Evolutionary conservation across 768 basidiomycete species (phyloP).

Genomic region (Panellus pusillus): DNA sequence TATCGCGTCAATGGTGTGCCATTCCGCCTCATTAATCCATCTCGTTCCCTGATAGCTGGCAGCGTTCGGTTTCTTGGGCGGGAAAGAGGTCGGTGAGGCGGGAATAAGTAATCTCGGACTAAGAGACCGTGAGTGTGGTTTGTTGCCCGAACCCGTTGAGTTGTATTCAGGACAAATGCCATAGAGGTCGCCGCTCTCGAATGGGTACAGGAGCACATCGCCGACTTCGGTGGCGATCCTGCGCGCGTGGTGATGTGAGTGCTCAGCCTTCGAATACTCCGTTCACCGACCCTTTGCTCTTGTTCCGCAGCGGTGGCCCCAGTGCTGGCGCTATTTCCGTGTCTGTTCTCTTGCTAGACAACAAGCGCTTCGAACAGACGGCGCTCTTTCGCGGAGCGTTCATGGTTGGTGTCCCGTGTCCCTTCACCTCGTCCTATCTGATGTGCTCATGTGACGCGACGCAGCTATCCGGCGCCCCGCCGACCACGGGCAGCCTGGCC

Average conservation of each 20-base stretch:
- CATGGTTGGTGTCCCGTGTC: background rate
- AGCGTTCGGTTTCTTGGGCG: slow-evolving; percentile 20
- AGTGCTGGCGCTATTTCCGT: slow-evolving; percentile 14
- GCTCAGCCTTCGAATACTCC: too few species aligned
- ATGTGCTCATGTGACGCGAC: too few species aligned
- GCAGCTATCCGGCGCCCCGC: slow-evolving; percentile 7
- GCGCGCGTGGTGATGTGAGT: background rate
- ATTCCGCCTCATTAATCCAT: too few species aligned
- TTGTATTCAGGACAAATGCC: background rate
- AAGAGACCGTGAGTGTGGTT: slow-evolving; percentile 15
- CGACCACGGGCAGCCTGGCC: background rate
- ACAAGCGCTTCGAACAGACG: slow-evolving; percentile 3
- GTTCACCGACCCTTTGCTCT: too few species aligned
- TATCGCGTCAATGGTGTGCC: slow-evolving; percentile 11
- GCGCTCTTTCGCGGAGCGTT: background rate
- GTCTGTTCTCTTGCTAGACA: background rate
- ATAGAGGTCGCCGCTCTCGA: slow-evolving; percentile 15
- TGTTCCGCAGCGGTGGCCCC: background rate
- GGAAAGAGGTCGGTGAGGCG: slow-evolving; percentile 6
- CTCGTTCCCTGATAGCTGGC: background rate
- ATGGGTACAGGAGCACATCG: slow-evolving; percentile 11
- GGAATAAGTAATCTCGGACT: slow-evolving; percentile 20
- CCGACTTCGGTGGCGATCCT: slow-evolving; percentile 10
- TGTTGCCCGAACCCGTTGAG: background rate
- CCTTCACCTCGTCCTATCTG: background rate